These are phyloP conservation scores for Tylopilus vinaceipallidus DNA, from an alignment of 768 basidiomycete genomes.

Conservation along the genomic window DNA sequence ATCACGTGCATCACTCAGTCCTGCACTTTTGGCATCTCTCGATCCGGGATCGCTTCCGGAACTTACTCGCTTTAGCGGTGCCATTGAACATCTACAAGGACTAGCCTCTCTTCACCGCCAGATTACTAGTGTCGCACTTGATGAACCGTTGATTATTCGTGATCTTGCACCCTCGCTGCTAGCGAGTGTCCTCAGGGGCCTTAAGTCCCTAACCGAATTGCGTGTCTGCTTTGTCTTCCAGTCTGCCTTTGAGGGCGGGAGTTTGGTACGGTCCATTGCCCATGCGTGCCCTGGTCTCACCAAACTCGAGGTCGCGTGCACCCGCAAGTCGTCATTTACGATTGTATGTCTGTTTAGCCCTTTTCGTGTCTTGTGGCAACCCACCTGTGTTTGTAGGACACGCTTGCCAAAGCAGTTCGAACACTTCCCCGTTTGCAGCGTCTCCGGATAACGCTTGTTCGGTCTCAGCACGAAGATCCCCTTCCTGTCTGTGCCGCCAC, in stretches of 20 bases:
- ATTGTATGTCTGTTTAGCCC: slow-evolving; percentile 42
- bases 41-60: slow-evolving; percentile 43
- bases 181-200: slow-evolving; percentile 53
- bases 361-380: background rate
- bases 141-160: slow-evolving; percentile 64
- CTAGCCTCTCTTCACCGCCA: slow-evolving; percentile 46
- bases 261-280: slow-evolving; percentile 64
- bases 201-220: slow-evolving; percentile 55
- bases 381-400: slow-evolving; percentile 18
- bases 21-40: slow-evolving; percentile 51
- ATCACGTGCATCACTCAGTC: slow-evolving; percentile 53
- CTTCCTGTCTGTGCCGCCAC: slow-evolving; percentile 57
- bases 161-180: slow-evolving; percentile 65
- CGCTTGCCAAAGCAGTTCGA: slow-evolving; percentile 60
- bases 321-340: slow-evolving; percentile 69
- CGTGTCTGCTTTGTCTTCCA: slow-evolving; percentile 68
- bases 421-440: slow-evolving; percentile 62
- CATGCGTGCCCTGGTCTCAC: slow-evolving; percentile 62
- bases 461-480: slow-evolving; percentile 61
- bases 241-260: slow-evolving; percentile 71
- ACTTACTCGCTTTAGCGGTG: slow-evolving; percentile 63
- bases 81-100: slow-evolving; percentile 63
- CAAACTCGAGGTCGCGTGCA: slow-evolving; percentile 64
- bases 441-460: slow-evolving; percentile 63
- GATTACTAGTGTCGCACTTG: slow-evolving; percentile 57